phyloP scores from a whole-genome alignment of 176 grass and related monocot species.

The Eragrostis nindensis region DNA sequence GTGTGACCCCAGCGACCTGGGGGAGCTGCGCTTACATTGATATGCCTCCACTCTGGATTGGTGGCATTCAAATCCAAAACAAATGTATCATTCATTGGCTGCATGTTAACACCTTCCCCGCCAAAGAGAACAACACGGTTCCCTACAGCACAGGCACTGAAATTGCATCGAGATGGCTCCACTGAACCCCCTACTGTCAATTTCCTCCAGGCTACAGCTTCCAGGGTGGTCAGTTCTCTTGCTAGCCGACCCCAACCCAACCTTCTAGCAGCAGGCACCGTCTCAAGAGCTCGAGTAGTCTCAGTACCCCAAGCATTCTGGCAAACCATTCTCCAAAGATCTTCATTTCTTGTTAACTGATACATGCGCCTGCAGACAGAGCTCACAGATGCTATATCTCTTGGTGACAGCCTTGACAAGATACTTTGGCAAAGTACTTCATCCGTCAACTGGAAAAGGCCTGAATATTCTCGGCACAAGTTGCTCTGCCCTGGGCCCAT shows the following conservation, averaged over 20 bases:
- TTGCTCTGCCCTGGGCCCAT: slow-evolving; percentile 40
- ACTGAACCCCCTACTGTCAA: slow-evolving; percentile 83
- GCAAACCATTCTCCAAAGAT: slow-evolving; percentile 97
- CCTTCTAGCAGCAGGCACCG: slow-evolving; percentile 72
- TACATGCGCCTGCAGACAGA: slow-evolving; percentile 73
- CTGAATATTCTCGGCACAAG: slow-evolving; percentile 70
- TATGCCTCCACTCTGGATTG: slow-evolving; percentile 90
- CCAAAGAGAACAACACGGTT: slow-evolving; percentile 93
- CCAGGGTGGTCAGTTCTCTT: slow-evolving; percentile 82
- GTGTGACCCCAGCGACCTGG: slow-evolving; percentile 92
- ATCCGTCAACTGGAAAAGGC: slow-evolving; percentile 80
- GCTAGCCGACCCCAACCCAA: slow-evolving; percentile 84
- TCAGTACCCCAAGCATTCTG: slow-evolving; percentile 94
- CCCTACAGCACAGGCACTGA: slow-evolving; percentile 94
- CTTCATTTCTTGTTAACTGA: slow-evolving; percentile 78
- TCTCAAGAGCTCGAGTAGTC: slow-evolving; percentile 81
- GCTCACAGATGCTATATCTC: slow-evolving; percentile 93
- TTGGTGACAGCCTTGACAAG: slow-evolving; percentile 75
- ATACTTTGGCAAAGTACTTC: slow-evolving; percentile 90
- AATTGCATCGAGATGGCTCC: slow-evolving; percentile 94
- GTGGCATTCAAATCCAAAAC: slow-evolving; percentile 91
- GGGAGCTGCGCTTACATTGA: slow-evolving; percentile 78
- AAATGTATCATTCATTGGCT: slow-evolving; percentile 96
- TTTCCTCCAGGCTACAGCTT: slow-evolving; percentile 89
- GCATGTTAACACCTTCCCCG: slow-evolving; percentile 96